These are phyloP conservation scores for Carex cristatella DNA, from an alignment of 176 grass and related monocot genomes.

Conservation along the genomic window DNA sequence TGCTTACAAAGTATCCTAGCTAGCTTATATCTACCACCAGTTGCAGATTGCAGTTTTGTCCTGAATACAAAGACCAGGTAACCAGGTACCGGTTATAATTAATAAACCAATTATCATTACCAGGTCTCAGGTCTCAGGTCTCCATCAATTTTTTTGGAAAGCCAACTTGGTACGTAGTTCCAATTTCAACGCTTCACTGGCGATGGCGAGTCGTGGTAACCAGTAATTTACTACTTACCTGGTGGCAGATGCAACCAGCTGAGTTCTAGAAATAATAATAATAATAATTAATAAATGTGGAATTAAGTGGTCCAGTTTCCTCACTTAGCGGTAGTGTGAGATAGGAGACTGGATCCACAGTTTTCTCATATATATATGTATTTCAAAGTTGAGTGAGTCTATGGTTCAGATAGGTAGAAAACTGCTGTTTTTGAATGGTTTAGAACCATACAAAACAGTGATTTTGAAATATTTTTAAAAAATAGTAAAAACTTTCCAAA, in stretches of 20 bases:
- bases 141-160: background rate
- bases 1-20: background rate
- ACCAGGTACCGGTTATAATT: background rate
- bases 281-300: no score
- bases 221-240: no score
- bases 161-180: background rate
- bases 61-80: background rate
- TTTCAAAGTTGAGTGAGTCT: no score
- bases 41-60: background rate
- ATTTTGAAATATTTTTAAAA: no score
- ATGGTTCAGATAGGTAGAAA: no score
- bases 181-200: background rate
- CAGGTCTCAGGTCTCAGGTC: background rate
- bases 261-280: background rate
- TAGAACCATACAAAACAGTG: no score
- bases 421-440: no score
- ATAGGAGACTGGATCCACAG: background rate
- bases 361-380: background rate
- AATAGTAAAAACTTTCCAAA: no score
- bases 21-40: no score
- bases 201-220: background rate
- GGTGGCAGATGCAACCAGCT: no score
- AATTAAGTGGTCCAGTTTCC: background rate
- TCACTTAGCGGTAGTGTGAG: background rate
- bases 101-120: background rate